A percentile compares a stretch with the other conserved stretches of the same genome.
These are phyloP conservation scores for Nemania sp. DNA, from an alignment of 2,329 filamentous ascomycete genomes.

Conservation along the genomic window DNA sequence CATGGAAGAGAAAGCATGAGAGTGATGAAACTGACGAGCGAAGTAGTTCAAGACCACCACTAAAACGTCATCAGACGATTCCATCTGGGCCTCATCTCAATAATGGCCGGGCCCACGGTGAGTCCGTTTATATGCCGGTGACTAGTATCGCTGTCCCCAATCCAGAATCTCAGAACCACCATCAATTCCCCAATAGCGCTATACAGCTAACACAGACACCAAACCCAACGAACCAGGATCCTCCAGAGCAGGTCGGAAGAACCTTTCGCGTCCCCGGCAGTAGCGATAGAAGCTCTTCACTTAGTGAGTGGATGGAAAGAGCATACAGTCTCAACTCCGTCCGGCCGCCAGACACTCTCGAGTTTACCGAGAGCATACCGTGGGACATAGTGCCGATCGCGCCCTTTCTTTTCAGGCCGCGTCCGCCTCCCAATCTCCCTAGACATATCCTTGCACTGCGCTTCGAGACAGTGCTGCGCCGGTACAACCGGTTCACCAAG, in stretches of 20 bases:
- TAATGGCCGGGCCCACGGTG: neutral
- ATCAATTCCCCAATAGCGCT: neutral
- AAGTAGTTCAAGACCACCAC: too few species aligned
- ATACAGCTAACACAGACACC: neutral
- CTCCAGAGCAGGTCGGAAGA: too few species aligned
- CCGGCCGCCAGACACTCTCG: neutral
- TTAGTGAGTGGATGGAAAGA: neutral
- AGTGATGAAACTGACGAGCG: too few species aligned
- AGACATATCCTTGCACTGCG: neutral
- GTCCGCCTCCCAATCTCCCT: constrained; percentile 7
- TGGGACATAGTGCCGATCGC: neutral
- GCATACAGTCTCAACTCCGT: constrained; percentile 9
- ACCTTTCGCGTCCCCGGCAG: neutral
- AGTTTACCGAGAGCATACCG: neutral
- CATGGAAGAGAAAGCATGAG: too few species aligned
- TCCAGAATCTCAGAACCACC: neutral
- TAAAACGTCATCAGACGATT: too few species aligned
- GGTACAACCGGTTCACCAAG: constrained; percentile 5
- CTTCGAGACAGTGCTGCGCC: constrained; percentile 4
- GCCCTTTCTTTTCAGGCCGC: constrained; percentile 9
- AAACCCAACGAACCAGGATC: neutral
- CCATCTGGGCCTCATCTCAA: neutral
- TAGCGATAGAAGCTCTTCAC: neutral
- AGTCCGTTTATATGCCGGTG: too few species aligned
- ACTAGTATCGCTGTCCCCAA: too few species aligned